Base-by-base conservation (phyloP, 768 basidiomycete genomes). In the Leccinum sublutescens region DNA sequence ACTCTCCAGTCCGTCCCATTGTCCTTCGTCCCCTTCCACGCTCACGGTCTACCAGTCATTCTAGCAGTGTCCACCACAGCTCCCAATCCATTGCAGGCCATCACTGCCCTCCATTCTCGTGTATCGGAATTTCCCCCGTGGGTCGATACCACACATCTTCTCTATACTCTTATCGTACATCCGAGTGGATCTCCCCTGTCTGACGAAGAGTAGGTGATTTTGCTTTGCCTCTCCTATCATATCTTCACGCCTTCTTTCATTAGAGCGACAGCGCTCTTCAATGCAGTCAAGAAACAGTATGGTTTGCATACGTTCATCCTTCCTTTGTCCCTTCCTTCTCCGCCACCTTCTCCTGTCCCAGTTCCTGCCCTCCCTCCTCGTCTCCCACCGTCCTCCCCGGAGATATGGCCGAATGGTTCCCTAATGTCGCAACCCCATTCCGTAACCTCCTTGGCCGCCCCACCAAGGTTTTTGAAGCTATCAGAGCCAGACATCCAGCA, bases 271-370 rank as follows among this genome's bases (percentile, higher is more conserved):
- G 89, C 92, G 11, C 79, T 94, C 14, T 88, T 86, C 71, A 94
- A 93, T 65, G 92, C 91, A 2, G 86, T 90, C 57, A 94, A 91
- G 80, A 93, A 90, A 71, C 91, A 93, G 69, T 89, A 83, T 72
- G 91, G 91, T 15, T 75, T 93, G 14, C 86, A 93, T 67, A 84
- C 82, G 53, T 89, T 87, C 70, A 78, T 94, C 11, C 82, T 94
- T 36, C 70, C 82, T 14, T 77, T 94, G 3, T 70, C 74, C 25
- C 74, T 91, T 25, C 88, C 88, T 12, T 80, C 77, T 7, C 80
- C 85, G 11, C 81, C 84, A 0, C 88, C 89, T 0, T 73, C 84
- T 14, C 84, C 88, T 9, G 83, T 93, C 4, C 81, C 86, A 0
- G 83, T 90, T 1, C 88, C 89, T 12, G 75, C 82, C 17, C 76